phyloP scores from a whole-genome alignment of 306 rosid species.

The Rosa persica region DNA sequence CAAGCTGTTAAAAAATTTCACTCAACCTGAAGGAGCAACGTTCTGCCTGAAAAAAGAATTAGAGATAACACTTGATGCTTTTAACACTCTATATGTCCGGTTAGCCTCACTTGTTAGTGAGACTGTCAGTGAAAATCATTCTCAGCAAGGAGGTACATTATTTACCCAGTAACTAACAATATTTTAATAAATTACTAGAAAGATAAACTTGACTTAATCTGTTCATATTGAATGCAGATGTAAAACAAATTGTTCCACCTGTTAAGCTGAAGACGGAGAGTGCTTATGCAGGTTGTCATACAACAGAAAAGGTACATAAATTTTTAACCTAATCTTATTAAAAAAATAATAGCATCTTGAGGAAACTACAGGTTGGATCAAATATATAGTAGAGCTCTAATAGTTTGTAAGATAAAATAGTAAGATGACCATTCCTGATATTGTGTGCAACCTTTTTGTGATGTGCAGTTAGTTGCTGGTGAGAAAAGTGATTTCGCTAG shows the following conservation, averaged over 20 bases:
- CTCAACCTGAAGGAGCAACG: constrained; percentile 24
- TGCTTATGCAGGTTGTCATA: constrained; percentile 38
- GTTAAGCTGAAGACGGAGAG: constrained; percentile 31
- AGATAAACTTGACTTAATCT: constrained; percentile 23
- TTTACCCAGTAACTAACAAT: constrained; percentile 25
- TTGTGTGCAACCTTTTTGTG: constrained; percentile 28
- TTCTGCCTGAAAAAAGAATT: constrained; percentile 57
- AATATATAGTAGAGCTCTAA: not conserved
- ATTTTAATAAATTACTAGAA: constrained; percentile 15
- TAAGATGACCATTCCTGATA: constrained; percentile 22
- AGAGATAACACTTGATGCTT: constrained; percentile 38
- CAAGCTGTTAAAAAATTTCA: constrained; percentile 26
- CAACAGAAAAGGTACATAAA: constrained; percentile 46
- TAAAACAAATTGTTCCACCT: constrained; percentile 36
- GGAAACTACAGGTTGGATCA: not conserved
- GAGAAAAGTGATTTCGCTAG: constrained; percentile 33
- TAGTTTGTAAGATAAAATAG: not conserved
- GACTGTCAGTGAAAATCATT: constrained; percentile 32
- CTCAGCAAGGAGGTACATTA: constrained; percentile 47
- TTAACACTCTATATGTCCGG: constrained; percentile 42
- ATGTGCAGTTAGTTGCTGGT: constrained; percentile 47
- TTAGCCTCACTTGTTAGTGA: constrained; percentile 42
- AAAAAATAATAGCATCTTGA: not conserved
- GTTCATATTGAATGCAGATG: constrained; percentile 51
- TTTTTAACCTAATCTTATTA: not conserved